Evolutionary conservation across 1,284 basidiomycete genomes (phyloP), one percentile per base, ranked within the genome.

Genomic region (Ganoderma lucidum): DNA sequence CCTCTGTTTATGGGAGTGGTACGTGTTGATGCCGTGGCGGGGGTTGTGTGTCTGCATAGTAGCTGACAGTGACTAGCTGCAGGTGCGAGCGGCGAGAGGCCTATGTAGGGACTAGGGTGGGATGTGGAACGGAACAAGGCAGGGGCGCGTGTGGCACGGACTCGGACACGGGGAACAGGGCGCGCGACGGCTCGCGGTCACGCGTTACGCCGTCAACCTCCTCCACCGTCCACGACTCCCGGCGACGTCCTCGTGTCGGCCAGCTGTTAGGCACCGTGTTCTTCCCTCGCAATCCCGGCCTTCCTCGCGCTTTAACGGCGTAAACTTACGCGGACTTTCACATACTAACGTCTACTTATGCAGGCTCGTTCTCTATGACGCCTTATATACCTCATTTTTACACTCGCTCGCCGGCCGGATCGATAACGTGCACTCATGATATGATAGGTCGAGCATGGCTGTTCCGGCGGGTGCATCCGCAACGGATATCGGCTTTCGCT

Each of bases 1-100:
- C 63, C 85, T 83, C 41, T 84, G 84, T 74, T 92, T 92, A 6
- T 84, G 75, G 9, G 82, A 81, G 75, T 90, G 87, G 69, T 87
- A 89, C 64, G 78, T 81, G 71, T 83, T 84, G 23, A 85, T 76
- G 6, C 59, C 59, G 28, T 61, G 59, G 59, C 87, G 84, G 5
- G 82, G 67, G 68, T 67, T 68, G 45, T 67, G 71, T 23, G 74
- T 61, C 59, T 77, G 74, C 77, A 77, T 78, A 44, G 28, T 78
- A 44, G 28, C 15, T 23, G 37, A 28, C 8, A 44, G 3, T 14
- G 37, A 41, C 2, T 32, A 15, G 51, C 51, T 19, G 14, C 19
- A 19, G 23, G 45, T 0, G 51, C 35, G 19, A 28, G 48, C 45
- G 44, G 63, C 37, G 53, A 39, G 15, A 53, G 37, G 48, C 23